Evolutionary conservation across 441 rosid species (phyloP).

Genomic region (Isatis lusitanica): DNA sequence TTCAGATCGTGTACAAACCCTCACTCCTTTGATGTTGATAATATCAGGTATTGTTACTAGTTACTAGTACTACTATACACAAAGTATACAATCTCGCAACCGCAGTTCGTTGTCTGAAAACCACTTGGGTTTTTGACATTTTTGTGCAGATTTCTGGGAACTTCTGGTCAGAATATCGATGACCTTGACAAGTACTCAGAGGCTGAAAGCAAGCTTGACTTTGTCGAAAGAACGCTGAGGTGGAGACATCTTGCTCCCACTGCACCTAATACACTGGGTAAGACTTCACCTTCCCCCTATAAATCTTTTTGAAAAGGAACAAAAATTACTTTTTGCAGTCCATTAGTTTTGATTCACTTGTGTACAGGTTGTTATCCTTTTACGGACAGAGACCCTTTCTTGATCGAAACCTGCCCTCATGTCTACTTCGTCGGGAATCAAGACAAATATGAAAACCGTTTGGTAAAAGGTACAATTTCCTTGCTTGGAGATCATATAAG

Average conservation of each 20-base stretch:
- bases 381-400: slow-evolving; percentile 91
- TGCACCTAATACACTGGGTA: slow-evolving; percentile 96
- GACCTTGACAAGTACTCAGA: slow-evolving; percentile 90
- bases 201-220: slow-evolving; percentile 75
- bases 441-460: slow-evolving; percentile 61
- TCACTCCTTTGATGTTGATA: slow-evolving; percentile 90
- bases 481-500: background rate
- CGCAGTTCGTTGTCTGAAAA: slow-evolving; percentile 5
- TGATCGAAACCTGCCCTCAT: slow-evolving; percentile 90
- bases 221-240: slow-evolving; percentile 85
- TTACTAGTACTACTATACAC: background rate
- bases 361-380: slow-evolving; percentile 90
- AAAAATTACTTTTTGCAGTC: background rate
- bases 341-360: slow-evolving; percentile 11
- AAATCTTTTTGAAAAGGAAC: too few species aligned
- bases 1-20: slow-evolving; percentile 94
- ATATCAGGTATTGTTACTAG: slow-evolving; percentile 67
- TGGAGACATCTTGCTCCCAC: slow-evolving; percentile 99
- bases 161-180: slow-evolving; percentile 95
- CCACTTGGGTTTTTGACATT: background rate
- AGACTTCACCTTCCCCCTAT: background rate
- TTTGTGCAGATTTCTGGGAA: slow-evolving; percentile 84
- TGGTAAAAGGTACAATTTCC: slow-evolving; percentile 54
- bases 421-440: slow-evolving; percentile 90
- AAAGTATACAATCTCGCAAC: background rate